Conservation (phyloP, 1,284 basidiomycete genomes). For the Thecaphora thlaspeos region DNA sequence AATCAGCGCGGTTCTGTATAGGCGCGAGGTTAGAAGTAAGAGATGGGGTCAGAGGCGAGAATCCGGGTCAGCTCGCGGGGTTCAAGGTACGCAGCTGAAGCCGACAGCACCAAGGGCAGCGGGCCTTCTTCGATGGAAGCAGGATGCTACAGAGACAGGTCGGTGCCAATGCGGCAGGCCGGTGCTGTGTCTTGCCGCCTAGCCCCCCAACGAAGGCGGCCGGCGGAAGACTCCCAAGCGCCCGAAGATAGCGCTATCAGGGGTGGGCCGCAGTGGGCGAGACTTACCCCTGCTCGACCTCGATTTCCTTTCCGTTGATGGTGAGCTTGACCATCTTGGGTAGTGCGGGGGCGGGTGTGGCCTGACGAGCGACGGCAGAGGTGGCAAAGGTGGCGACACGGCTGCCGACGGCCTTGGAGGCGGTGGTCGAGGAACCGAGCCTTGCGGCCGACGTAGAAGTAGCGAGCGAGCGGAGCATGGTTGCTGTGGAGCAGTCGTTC, state of each 20-base stretch:
- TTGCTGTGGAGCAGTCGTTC: no score
- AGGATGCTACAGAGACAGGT: no score
- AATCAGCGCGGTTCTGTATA: constrained; percentile 67
- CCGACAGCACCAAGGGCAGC: no score
- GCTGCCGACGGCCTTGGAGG: neutral
- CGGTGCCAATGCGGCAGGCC: no score
- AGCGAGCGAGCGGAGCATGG: constrained; percentile 35
- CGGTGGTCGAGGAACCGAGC: constrained; percentile 14
- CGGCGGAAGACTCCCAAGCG: no score
- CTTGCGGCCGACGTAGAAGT: constrained; percentile 31
- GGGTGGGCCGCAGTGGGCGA: no score
- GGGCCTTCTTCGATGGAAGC: no score
- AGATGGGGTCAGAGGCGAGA: neutral
- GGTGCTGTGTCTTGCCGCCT: no score
- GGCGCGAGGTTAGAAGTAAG: neutral
- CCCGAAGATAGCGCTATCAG: no score
- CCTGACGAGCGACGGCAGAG: constrained; percentile 36
- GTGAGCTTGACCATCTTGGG: constrained; percentile 57
- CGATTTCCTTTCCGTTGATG: constrained; percentile 57
- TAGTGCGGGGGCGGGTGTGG: constrained; percentile 43
- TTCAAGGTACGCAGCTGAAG: neutral
- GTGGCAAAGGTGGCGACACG: constrained; percentile 34
- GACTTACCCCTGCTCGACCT: constrained; percentile 53
- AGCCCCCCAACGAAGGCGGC: no score
- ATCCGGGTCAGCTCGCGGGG: neutral